These are phyloP conservation scores for Knufia petricola DNA, from an alignment of 2,329 filamentous ascomycete species.

Conservation along the genomic window DNA sequence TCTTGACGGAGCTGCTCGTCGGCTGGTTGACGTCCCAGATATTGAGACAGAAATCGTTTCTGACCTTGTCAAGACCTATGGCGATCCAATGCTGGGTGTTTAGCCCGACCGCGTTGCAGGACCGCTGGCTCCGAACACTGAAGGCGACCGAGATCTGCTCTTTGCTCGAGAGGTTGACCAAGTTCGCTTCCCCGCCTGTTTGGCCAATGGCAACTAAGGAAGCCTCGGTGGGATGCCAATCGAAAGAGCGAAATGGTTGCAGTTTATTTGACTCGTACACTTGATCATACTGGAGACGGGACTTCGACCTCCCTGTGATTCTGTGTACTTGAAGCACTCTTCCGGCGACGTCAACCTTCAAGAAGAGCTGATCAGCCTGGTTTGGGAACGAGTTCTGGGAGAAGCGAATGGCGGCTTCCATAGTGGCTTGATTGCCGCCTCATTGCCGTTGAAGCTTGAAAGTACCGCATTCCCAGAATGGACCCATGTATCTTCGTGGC, in stretches of 20 bases:
- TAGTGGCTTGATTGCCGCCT: conserved; percentile 21
- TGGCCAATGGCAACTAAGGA: conserved; percentile 51
- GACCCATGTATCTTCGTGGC: no score
- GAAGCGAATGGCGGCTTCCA: conserved; percentile 56
- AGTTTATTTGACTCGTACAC: conserved; percentile 46
- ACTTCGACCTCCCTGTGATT: conserved; percentile 33
- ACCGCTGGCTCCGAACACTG: conserved; percentile 52
- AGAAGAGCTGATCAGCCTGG: conserved; percentile 42
- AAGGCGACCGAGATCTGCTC: conserved; percentile 41
- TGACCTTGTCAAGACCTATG: conserved; percentile 52
- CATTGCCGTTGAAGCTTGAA: no score
- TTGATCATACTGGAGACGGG: conserved; percentile 42
- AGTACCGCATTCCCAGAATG: no score
- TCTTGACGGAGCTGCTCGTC: conserved; percentile 28
- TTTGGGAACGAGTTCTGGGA: conserved; percentile 47
- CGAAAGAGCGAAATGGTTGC: conserved; percentile 54
- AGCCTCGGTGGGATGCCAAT: conserved; percentile 53
- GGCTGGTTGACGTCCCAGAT: conserved; percentile 52
- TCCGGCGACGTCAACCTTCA: conserved; percentile 51
- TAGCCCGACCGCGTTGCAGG: conserved; percentile 56
- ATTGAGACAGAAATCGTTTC: conserved; percentile 56
- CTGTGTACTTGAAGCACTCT: conserved; percentile 51
- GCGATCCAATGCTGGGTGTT: conserved; percentile 48
- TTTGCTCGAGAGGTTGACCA: conserved; percentile 47
- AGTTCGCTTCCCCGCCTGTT: conserved; percentile 51